A percentile compares a stretch with the other conserved stretches of the same genome.
Conservation (phyloP, 2,329 filamentous ascomycete genomes). For the Huntiella bhutanensis region DNA sequence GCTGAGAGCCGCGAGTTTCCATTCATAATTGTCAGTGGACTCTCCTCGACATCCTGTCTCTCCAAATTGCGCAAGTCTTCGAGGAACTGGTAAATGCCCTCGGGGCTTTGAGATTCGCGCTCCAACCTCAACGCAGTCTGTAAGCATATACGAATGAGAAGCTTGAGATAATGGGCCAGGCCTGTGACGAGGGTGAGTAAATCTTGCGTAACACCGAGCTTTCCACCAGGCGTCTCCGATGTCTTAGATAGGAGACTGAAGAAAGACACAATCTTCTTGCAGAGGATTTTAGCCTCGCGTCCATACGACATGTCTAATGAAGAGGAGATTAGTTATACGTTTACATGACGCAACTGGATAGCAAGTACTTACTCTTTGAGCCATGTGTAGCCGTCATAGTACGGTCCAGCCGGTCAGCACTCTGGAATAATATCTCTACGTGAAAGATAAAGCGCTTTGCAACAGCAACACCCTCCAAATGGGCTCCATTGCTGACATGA, state of each 20-base stretch:
- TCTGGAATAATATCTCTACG: conserved; percentile 78
- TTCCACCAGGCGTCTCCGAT: conserved; percentile 73
- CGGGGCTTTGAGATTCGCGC: conserved; percentile 54
- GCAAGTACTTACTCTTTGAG: conserved; percentile 42
- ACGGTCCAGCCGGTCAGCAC: conserved; percentile 67
- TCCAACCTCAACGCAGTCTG: conserved; percentile 86
- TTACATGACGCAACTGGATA: not conserved
- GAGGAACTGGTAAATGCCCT: conserved; percentile 66
- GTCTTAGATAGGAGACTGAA: conserved; percentile 89
- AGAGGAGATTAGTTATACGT: not conserved
- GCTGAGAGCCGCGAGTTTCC: conserved; percentile 50
- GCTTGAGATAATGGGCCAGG: conserved; percentile 89
- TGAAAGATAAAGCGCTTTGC: conserved; percentile 94
- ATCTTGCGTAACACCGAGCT: conserved; percentile 92
- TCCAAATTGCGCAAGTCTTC: conserved; percentile 61
- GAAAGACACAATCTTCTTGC: conserved; percentile 98
- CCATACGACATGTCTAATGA: conserved; percentile 63
- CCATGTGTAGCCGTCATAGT: conserved; percentile 31
- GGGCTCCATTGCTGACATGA: conserved; percentile 93
- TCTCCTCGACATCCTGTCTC: conserved; percentile 45
- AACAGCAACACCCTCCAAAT: conserved; percentile 83
- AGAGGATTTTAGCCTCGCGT: conserved; percentile 93
- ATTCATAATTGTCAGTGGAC: conserved; percentile 44
- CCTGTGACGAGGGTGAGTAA: conserved; percentile 94
- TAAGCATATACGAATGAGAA: conserved; percentile 89